Evolutionary conservation across 2,329 filamentous ascomycete genomes (phyloP).

Genomic region (Stromatinia cepivora): DNA sequence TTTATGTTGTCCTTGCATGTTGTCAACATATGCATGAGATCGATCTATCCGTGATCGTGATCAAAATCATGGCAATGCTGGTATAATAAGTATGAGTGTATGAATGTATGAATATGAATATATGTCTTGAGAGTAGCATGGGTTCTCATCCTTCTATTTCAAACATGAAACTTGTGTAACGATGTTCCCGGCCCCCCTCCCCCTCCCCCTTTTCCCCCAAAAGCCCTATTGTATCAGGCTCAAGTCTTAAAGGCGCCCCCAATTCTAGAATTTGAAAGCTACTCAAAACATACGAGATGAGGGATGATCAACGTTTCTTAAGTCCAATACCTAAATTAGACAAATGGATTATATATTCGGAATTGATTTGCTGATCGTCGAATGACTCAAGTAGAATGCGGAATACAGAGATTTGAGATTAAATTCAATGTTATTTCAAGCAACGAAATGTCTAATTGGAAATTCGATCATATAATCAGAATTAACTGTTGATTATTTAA

Average conservation of each 20-base stretch:
- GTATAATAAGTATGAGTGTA: constrained; percentile 4
- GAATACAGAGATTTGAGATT: neutral
- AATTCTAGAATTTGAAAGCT: neutral
- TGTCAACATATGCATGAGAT: constrained; percentile 21
- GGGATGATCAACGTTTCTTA: neutral
- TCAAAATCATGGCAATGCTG: constrained; percentile 3
- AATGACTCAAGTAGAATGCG: neutral
- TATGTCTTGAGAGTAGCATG: neutral
- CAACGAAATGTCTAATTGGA: neutral
- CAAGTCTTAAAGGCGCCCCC: neutral
- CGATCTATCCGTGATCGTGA: constrained; percentile 19
- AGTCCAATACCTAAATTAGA: neutral
- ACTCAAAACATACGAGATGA: neutral
- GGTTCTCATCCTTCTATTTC: neutral
- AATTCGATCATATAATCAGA: neutral
- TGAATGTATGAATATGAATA: neutral
- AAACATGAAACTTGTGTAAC: constrained; percentile 8
- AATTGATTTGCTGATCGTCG: neutral
- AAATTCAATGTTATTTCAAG: neutral
- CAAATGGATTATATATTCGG: neutral
- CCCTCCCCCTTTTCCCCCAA: neutral
- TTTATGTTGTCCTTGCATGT: constrained; percentile 19
- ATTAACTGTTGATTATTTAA: neutral
- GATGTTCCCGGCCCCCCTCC: neutral
- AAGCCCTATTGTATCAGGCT: constrained; percentile 2